Percentiles rank a stretch among this genome's conserved stretches.
Conservation (phyloP, 257 asterid genomes). For the Primulina huaijiensis region DNA sequence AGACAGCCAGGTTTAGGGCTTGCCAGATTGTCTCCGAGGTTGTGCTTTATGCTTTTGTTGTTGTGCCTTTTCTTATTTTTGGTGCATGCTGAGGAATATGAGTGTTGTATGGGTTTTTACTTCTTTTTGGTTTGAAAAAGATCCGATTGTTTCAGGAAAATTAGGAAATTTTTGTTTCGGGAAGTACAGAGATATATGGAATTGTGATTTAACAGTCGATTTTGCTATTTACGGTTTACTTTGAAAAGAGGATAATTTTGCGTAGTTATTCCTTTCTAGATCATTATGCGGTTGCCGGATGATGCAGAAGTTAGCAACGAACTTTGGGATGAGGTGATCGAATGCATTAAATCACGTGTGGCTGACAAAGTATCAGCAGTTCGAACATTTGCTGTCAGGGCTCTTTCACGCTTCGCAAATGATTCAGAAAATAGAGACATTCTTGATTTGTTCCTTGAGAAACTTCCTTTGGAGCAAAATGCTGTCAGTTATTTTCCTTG, state of each 20-base stretch:
- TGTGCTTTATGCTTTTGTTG: conserved; percentile 19
- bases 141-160: not conserved
- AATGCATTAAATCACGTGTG: conserved; percentile 62
- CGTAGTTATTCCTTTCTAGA: conserved; percentile 36
- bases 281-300: conserved; percentile 91
- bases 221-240: not conserved
- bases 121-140: not conserved
- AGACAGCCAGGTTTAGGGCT: conserved; percentile 73
- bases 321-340: conserved; percentile 94
- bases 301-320: conserved; percentile 86
- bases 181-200: not conserved
- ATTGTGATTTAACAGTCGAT: conserved; percentile 6
- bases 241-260: not conserved
- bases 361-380: conserved; percentile 76
- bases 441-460: conserved; percentile 72
- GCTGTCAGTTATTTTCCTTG: conserved; percentile 40
- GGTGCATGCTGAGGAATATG: not conserved
- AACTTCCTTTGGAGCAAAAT: conserved; percentile 70
- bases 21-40: conserved; percentile 95
- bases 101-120: not conserved
- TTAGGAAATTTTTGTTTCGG: not conserved
- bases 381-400: conserved; percentile 81
- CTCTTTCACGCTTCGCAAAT: conserved; percentile 79
- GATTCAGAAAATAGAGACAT: conserved; percentile 74
- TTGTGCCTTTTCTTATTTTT: not conserved